phyloP scores from a whole-genome alignment of 2,329 filamentous ascomycete genomes.

The Sclerotinia sclerotiorum region DNA sequence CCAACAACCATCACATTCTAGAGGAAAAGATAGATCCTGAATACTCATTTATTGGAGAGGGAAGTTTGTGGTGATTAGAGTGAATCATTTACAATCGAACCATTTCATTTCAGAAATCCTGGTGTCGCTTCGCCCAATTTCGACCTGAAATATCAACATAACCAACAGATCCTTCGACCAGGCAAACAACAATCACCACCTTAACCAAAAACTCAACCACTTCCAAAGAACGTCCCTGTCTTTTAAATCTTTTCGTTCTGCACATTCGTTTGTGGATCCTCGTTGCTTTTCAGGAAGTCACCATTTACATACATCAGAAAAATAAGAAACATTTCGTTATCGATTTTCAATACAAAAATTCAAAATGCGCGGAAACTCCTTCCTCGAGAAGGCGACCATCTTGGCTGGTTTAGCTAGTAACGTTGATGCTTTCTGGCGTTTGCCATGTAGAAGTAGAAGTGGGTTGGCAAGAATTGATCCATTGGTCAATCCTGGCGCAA shows the following conservation, averaged over 20 bases:
- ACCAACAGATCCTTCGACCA: background rate
- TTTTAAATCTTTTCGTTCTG: background rate
- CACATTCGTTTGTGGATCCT: constrained; percentile 11
- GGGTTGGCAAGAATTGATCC: constrained; percentile 76
- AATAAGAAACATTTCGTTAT: background rate
- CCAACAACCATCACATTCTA: background rate
- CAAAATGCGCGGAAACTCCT: constrained; percentile 19
- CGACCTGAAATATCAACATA: background rate
- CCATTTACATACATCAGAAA: background rate
- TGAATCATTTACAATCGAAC: constrained; percentile 8
- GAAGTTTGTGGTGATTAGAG: background rate
- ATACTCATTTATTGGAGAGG: background rate
- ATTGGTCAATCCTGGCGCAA: constrained; percentile 58
- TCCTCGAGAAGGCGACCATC: constrained; percentile 8
- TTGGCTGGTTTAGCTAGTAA: background rate
- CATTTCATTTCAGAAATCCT: background rate
- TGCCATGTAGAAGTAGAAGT: constrained; percentile 73
- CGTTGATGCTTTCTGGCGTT: constrained; percentile 78
- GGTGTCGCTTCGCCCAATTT: background rate
- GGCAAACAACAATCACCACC: constrained; percentile 1
- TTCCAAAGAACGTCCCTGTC: background rate
- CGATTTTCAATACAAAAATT: background rate
- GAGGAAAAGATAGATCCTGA: background rate
- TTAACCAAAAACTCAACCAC: background rate
- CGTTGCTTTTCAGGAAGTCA: constrained; percentile 1